Evolutionary conservation across 1,284 basidiomycete species (phyloP), one percentile per base, ranked within the genome.

Genomic region (Inonotus hispidus): DNA sequence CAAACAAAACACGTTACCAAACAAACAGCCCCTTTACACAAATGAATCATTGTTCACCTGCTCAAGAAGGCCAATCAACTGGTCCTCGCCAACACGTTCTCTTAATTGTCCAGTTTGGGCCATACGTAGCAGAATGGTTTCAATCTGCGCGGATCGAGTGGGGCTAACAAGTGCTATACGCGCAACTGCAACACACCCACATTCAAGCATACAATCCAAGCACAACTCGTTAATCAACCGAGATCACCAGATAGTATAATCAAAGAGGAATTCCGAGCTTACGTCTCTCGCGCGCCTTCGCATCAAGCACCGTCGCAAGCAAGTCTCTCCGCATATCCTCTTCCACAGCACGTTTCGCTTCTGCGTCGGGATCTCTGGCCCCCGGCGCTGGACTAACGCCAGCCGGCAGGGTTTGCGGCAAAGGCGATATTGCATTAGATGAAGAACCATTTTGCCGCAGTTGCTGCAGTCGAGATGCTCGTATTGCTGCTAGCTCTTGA

Each of bases 161-260:
- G 94, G 92, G 69, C 94, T 92, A 63, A 98, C 96, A 37, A 99
- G 84, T 2, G 90, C 84, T 71, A 99, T 98, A 52, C 96, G 86
- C 2, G 95, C 92, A 64, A 93, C 91, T 93, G 68, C 19, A 43
- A n/a, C 19, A 21, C 19, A 56, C 49, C 21, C 64, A 25, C 50
- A 52, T 50, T 59, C 19, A 54, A 14, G 8, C 32, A 8, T 32
- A 32, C 32, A 32, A 4, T 3, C 8, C 8, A 32, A 32, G 32
- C 8, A 32, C 32, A 32, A 32, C 32, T 32, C 37, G 19, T 21
- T 16, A 43, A 58, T 58, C 46, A 61, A n/a, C 46, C 8, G 32
- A 35, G 32, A 23, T 53, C n/a, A 45, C 19, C 56, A 55, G 57
- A 50, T 27, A 59, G 5, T 21, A 7, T 21, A 60, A 35, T n/a